A percentile compares a stretch with the other conserved stretches of the same genome.
Conservation (phyloP, 352 stramenopile genomes). For the Halophytophthora polymorphica region DNA sequence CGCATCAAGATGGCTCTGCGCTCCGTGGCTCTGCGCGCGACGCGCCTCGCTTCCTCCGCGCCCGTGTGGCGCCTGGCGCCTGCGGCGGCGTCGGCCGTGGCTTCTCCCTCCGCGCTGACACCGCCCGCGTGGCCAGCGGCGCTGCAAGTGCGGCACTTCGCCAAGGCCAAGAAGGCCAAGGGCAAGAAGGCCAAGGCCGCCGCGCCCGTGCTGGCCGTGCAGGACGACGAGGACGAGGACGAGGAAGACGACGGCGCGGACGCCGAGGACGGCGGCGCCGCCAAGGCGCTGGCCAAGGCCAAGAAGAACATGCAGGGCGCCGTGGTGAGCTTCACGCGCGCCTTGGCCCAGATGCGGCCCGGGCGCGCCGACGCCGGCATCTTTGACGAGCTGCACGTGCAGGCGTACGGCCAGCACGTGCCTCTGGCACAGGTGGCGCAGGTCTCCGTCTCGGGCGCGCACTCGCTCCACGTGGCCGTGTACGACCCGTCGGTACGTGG, state of each 20-base stretch:
- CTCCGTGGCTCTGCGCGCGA: conserved; percentile 13
- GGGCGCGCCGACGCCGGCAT: conserved; percentile 76
- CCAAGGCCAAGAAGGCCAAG: conserved; percentile 71
- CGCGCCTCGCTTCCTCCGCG: conserved; percentile 19
- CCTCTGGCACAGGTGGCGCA: conserved; percentile 75
- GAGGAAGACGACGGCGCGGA: conserved; percentile 13
- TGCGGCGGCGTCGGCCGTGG: conserved; percentile 4
- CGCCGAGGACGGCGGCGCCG: conserved; percentile 31
- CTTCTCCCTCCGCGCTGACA: conserved; percentile 7
- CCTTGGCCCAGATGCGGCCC: conserved; percentile 74
- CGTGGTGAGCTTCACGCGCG: conserved; percentile 73
- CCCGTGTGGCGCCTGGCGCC: conserved; percentile 8
- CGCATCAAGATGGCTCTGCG: conserved; percentile 32
- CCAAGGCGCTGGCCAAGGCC: conserved; percentile 45
- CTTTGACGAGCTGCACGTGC: conserved; percentile 79
- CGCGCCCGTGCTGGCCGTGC: conserved; percentile 1
- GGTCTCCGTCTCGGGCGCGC: conserved; percentile 57
- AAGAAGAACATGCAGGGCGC: conserved; percentile 82
- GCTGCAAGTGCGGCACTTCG: conserved; percentile 45
- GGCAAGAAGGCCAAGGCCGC: conserved; percentile 27
- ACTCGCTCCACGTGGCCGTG: conserved; percentile 68
- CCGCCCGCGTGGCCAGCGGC: conserved; percentile 1
- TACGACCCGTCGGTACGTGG: conserved; percentile 74
- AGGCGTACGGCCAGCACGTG: conserved; percentile 78
- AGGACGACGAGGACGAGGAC: conserved; percentile 8